Base-by-base conservation (phyloP, 805 yeast species). In the Clavispora fructus region DNA sequence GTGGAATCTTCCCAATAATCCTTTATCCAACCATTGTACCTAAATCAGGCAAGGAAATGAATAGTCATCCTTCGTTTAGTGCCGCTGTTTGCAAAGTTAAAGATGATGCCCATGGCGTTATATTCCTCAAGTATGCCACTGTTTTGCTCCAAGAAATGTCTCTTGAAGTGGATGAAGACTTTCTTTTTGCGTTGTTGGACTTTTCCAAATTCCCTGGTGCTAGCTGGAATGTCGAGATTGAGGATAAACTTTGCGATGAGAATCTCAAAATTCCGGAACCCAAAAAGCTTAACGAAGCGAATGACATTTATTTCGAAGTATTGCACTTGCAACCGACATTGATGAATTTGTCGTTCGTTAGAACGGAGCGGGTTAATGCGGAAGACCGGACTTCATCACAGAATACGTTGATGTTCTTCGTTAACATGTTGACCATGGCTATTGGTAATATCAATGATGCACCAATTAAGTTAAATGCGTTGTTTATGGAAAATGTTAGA, bases 401-500 rank as follows among this genome's bases (percentile, higher is more conserved):
- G 40, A 84, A 82, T 52, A 73, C 94, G 0, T 61, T 91, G 42
- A 78, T 84, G 77, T 85, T 87, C 62, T 80, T 89, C 51, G 73
- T 88, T 54, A 89, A 94, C 62, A 82, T 92, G 33, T 70, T 94
- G 49, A 90, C 97, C 0, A 91, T 92, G 97, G 96, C 99, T 0
- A 80, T 94, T 51, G 99, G 98, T 25, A 94, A 92, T 62, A 87
- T 95, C 49, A 92, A 92, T 61, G 97, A 94, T 64, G 99, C 99
- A 0, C 98, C 98, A 1, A 87, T 94, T 39, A 79, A 85, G 58
- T 69, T 94, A 61, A 89, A 92, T 58, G 90, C 98, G 0, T 73
- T 95, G 54, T 76, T 89, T 48, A 77, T 92, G 61, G 97, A 90
- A 56, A 94, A 94, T 61, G 82, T 91, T 11, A 77, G 97, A 49